Conservation (phyloP, 1,284 basidiomycete species). For the Moniliella sp. region DNA sequence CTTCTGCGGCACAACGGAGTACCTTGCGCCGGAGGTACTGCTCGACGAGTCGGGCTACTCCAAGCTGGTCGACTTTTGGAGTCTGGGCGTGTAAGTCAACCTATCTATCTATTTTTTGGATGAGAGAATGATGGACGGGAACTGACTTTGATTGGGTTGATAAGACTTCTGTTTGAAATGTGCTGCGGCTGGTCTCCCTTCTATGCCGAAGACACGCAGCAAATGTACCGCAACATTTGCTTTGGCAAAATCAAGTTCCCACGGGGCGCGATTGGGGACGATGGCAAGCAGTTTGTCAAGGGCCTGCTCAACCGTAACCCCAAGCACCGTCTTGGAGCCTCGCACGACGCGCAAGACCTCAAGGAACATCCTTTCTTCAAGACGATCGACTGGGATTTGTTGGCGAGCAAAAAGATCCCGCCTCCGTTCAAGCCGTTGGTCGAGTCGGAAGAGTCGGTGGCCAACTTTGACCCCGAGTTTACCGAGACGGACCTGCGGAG, state of each 20-base stretch:
- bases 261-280: conserved; percentile 82
- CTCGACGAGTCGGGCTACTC: conserved; percentile 82
- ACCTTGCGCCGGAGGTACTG: conserved; percentile 43
- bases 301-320: conserved; percentile 92
- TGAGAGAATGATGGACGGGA: background rate
- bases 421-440: conserved; percentile 94
- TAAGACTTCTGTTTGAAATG: conserved; percentile 45
- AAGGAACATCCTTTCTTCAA: conserved; percentile 92
- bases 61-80: conserved; percentile 96
- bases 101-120: no score
- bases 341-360: conserved; percentile 71
- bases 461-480: conserved; percentile 96
- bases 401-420: conserved; percentile 70
- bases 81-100: conserved; percentile 83
- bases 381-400: conserved; percentile 42
- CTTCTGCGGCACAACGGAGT: conserved; percentile 65
- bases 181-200: conserved; percentile 99
- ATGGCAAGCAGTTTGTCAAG: conserved; percentile 98
- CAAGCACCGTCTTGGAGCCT: conserved; percentile 76
- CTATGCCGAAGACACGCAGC: conserved; percentile 95
- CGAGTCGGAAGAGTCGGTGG: conserved; percentile 88
- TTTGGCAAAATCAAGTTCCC: conserved; percentile 93
- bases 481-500: conserved; percentile 54
- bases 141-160: conserved; percentile 48
- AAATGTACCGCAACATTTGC: conserved; percentile 99